Evolutionary conservation across 2,329 filamentous ascomycete species (phyloP), one percentile per base, ranked within the genome.

Genomic region (Lachnellula subtilissima): DNA sequence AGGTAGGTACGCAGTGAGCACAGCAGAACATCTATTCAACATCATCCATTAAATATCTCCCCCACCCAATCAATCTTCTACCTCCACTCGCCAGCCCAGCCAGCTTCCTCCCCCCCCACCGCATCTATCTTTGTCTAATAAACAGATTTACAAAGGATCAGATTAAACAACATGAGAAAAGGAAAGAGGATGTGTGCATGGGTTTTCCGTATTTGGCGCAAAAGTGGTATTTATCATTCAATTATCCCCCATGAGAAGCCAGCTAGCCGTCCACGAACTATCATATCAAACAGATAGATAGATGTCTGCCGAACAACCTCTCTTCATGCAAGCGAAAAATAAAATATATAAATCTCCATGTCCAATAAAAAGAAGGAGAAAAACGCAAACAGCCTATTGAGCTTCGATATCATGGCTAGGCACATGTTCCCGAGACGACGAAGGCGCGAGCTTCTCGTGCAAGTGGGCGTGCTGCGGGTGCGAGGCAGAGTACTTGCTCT

Each of bases 401-500:
- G 42, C 15, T 19, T 45, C 42, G 6, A 45, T 45, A 45, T 45
- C 42, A 14, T 23, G 42, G 19, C n/a, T 4, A 6, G n/a, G n/a
- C 12, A 22, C 8, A 23, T 45, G 42, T 11, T 45, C 42, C 12
- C 42, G 42, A 1, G 42, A 45, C 8, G 19, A 11, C 42, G 42
- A 45, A 22, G 19, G 3, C 7, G 42, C 42, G 12, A 45, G 42
- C 42, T 45, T 45, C 42, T 45, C 42, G 19, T 45, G 17, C 7
- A 25, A 1, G 5, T 45, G 12, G 39, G 17, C 5, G 15, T 42
- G 5, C 17, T 42, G 35, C 15, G 48, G 22, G 22, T 37, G n/a
- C n/a, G 32, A 37, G 5, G n/a, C 32, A 7, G 55, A 57, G 50
- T 53, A 53, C 37, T 57, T 57, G 51, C 55, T 57, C 45, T 57